Base-by-base conservation (phyloP, 805 yeast genomes). In the Starmerella roubikii region DNA sequence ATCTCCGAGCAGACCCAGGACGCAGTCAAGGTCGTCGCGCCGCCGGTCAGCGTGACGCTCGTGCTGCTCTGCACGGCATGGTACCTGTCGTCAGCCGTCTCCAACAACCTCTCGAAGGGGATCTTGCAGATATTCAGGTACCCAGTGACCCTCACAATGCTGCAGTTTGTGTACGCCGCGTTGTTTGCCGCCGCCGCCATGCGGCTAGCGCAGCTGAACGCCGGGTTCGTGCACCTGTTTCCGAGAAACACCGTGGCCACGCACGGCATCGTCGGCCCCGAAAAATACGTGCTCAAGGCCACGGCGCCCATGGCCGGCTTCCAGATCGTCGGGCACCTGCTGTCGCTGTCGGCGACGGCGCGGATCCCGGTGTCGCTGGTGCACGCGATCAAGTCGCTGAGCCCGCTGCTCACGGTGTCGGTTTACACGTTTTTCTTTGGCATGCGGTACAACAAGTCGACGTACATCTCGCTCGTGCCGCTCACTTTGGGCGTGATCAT, bases 281-380 rank as follows among this genome's bases (percentile, higher is more conserved):
- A 56, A 17, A 34, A 35, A 29, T 47, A 45, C 11, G 55, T 60
- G 36, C 43, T 59, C 24, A 35, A 38, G 22, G 44, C 57, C 39
- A 83, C 94, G 0, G 71, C 83, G 18, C 97, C 97, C 16, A 84
- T 88, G 94, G 97, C 96, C 7, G 64, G 76, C 44, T 91, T 88
- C 62, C 97, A 88, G 63, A 81, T 88, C 49, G 65, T 78, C 17
- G 98, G 97, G 17, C 97, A 88, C 58, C 74, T 86, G 45, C 73
- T 93, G 12, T 74, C 93, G 7, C 95, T 86, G 56, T 80, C 81
- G 54, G 88, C 97, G n/a, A 85, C 95, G 2, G 71, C 86, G 2
- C 59, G 81, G 44, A 82, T 91, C 37, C 95, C 95, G 0, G 95
- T 91, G n/a, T 81, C 95, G 4, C 62, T 86, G 47, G 96, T 91